Conservation (phyloP, 306 rosid species). For the Fragaria nilgerrensis region DNA sequence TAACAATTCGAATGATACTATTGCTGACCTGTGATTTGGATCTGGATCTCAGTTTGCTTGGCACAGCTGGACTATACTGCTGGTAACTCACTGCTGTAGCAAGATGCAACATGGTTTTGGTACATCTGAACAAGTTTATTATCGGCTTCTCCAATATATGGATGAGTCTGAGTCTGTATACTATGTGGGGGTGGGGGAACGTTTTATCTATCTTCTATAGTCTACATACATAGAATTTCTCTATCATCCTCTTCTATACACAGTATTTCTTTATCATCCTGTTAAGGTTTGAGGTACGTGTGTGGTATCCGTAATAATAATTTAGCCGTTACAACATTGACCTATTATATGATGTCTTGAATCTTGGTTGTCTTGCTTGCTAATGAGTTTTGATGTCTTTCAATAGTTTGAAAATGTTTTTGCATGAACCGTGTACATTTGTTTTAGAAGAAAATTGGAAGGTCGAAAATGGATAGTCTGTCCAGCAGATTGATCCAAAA, state of each 20-base stretch:
- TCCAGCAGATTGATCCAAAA: too few relatives aligned
- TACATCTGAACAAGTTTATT: slow-evolving; percentile 29
- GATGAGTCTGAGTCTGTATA: slow-evolving; percentile 4
- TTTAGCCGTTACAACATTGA: too few relatives aligned
- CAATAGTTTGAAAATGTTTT: too few relatives aligned
- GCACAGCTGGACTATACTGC: slow-evolving; percentile 28
- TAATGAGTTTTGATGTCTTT: too few relatives aligned
- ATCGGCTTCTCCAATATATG: slow-evolving; percentile 13
- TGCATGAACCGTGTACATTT: too few relatives aligned
- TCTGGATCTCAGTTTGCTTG: slow-evolving; percentile 41
- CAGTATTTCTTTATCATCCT: not conserved
- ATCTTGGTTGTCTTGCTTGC: too few relatives aligned
- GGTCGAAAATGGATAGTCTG: too few relatives aligned
- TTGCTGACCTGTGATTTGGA: slow-evolving; percentile 28
- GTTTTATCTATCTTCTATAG: not conserved
- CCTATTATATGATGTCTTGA: too few relatives aligned
- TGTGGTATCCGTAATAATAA: too few relatives aligned
- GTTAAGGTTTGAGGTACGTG: not conserved
- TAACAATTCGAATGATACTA: slow-evolving; percentile 19
- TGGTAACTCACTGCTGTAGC: slow-evolving; percentile 35
- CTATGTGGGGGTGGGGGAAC: not conserved
- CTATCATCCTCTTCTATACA: not conserved
- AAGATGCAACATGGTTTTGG: slow-evolving; percentile 40
- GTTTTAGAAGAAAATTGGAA: too few relatives aligned
- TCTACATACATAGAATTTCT: not conserved